phyloP scores from a whole-genome alignment of 139 green algal genomes.

The Haematococcus lacustris region DNA sequence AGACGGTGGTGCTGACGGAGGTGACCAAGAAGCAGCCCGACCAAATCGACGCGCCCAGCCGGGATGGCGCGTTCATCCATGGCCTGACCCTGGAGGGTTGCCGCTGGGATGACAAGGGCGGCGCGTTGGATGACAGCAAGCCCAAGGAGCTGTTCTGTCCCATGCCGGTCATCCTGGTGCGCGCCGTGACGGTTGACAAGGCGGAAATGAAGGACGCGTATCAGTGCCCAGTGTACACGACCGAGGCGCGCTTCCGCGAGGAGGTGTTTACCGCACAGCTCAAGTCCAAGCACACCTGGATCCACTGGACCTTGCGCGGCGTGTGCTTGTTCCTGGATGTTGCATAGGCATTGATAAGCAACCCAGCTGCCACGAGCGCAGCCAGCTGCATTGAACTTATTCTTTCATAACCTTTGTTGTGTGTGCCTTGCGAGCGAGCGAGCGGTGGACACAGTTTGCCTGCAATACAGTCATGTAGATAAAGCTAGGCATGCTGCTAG shows the following conservation, averaged over 20 bases:
- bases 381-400: too few species aligned
- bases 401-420: too few species aligned
- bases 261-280: constrained; percentile 90
- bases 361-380: too few species aligned
- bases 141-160: constrained; percentile 81
- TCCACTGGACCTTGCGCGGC: constrained; percentile 75
- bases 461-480: too few species aligned
- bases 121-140: constrained; percentile 69
- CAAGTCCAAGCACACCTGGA: constrained; percentile 67
- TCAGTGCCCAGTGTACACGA: constrained; percentile 86
- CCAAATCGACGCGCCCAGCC: constrained; percentile 65
- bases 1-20: constrained; percentile 57
- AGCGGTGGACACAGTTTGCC: too few species aligned
- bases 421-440: too few species aligned
- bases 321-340: constrained; percentile 79
- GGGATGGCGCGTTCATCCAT: constrained; percentile 82
- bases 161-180: constrained; percentile 76
- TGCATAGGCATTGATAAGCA: constrained; percentile 26
- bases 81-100: constrained; percentile 86
- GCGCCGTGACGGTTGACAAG: constrained; percentile 77
- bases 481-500: too few species aligned
- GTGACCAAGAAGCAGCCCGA: constrained; percentile 82
- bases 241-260: constrained; percentile 77
- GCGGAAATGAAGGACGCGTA: constrained; percentile 75
- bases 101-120: constrained; percentile 80